phyloP scores from a whole-genome alignment of 805 yeast species.

The Wickerhamiella nectarea region DNA sequence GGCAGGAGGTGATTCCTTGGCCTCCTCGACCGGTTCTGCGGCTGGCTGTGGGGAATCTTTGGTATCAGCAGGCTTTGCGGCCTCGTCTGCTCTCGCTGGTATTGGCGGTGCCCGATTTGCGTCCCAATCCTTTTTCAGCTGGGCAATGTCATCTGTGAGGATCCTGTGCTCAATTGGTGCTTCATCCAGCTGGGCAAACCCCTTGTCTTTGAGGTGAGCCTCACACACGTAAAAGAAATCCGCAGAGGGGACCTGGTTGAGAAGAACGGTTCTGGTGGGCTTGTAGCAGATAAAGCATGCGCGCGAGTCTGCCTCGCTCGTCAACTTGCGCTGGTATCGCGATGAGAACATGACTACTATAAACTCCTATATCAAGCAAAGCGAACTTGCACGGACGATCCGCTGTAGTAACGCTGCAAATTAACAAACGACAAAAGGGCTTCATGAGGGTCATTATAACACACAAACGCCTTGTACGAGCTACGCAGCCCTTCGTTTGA shows the following conservation, averaged over 20 bases:
- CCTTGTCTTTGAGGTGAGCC: conserved; percentile 35
- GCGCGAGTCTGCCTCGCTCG: conserved; percentile 32
- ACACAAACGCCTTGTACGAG: conserved; percentile 3
- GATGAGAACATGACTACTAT: conserved; percentile 26
- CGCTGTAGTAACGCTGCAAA: not conserved
- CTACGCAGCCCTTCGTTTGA: not conserved
- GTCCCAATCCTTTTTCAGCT: conserved; percentile 24
- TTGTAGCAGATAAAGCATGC: conserved; percentile 42
- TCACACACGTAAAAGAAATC: conserved; percentile 45
- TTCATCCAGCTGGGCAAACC: conserved; percentile 32
- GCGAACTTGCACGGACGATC: not conserved
- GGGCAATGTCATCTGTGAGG: conserved; percentile 23
- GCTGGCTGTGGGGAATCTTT: too few relatives aligned
- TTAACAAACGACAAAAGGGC: not conserved
- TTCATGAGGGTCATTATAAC: conserved; percentile 1
- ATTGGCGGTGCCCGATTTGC: conserved; percentile 3
- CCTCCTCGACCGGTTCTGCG: too few relatives aligned
- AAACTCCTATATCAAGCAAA: not conserved
- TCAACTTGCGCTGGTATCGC: conserved; percentile 33
- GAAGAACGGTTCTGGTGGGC: conserved; percentile 37
- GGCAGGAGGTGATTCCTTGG: not conserved
- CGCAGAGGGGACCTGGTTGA: conserved; percentile 31
- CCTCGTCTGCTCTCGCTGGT: conserved; percentile 5
- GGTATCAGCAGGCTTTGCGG: not conserved
- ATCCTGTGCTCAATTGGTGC: conserved; percentile 8